These are phyloP conservation scores for Scedosporium aurantiacum DNA, from an alignment of 2,329 filamentous ascomycete genomes.

Conservation along the genomic window DNA sequence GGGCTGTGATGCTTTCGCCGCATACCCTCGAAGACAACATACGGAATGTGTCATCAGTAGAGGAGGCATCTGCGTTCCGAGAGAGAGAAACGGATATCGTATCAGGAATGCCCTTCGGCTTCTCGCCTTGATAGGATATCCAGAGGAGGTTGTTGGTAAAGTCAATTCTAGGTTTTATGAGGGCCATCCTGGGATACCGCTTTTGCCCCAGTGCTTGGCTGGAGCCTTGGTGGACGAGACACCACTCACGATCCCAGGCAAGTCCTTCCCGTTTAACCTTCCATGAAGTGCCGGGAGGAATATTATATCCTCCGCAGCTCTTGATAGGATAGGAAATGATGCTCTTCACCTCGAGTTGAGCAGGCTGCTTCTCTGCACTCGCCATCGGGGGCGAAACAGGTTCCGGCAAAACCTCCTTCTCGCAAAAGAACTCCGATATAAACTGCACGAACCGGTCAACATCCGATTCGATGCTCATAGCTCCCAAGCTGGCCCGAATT, in stretches of 20 bases:
- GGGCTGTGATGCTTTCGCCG: slow-evolving; percentile 63
- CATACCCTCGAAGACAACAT: slow-evolving; percentile 58
- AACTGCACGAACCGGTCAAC: slow-evolving; percentile 63
- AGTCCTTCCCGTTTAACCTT: slow-evolving; percentile 71
- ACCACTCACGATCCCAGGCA: slow-evolving; percentile 95
- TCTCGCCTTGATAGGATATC: slow-evolving; percentile 38
- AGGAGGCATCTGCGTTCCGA: slow-evolving; percentile 49
- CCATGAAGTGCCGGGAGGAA: slow-evolving; percentile 59
- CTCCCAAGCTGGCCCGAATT: slow-evolving; percentile 74
- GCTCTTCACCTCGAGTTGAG: slow-evolving; percentile 36
- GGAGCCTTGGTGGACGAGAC: slow-evolving; percentile 76
- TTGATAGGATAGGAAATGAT: slow-evolving; percentile 85
- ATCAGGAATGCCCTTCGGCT: slow-evolving; percentile 14
- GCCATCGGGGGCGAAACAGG: neutral
- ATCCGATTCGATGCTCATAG: slow-evolving; percentile 74
- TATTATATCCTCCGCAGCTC: slow-evolving; percentile 70
- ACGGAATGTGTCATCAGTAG: slow-evolving; percentile 22
- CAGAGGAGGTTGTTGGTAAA: slow-evolving; percentile 54
- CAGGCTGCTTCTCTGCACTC: neutral
- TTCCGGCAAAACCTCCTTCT: neutral
- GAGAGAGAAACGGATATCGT: slow-evolving; percentile 52
- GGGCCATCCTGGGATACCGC: slow-evolving; percentile 74
- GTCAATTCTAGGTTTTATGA: slow-evolving; percentile 67
- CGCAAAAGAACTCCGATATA: slow-evolving; percentile 44
- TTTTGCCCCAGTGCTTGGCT: slow-evolving; percentile 83